Evolutionary conservation across 257 asterid genomes (phyloP).

Genomic region (Cruciata laevipes): DNA sequence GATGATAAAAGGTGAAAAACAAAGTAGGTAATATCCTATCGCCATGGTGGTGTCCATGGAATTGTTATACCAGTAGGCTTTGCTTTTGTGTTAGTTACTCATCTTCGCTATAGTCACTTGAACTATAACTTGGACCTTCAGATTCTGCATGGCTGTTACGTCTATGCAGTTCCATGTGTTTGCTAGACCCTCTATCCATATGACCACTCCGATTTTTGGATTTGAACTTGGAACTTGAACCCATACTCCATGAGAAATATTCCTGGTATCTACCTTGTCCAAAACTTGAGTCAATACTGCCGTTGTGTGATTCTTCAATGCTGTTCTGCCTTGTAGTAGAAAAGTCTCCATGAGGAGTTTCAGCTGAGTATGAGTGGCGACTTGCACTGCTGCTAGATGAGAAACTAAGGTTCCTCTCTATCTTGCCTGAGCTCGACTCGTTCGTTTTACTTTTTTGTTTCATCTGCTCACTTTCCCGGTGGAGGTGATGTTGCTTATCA

Average conservation of each 20-base stretch:
- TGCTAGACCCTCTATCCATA: slow-evolving; percentile 11
- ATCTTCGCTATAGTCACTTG: slow-evolving; percentile 7
- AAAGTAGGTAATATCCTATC: slow-evolving; percentile 3
- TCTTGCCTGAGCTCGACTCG: slow-evolving; percentile 8
- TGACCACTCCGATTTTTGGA: slow-evolving; percentile 11
- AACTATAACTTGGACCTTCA: slow-evolving; percentile 15
- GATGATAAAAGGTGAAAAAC: slow-evolving; percentile 1
- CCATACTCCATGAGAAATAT: slow-evolving; percentile 19
- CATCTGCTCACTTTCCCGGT: slow-evolving; percentile 1
- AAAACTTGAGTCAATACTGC: slow-evolving; percentile 10
- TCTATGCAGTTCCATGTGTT: background rate
- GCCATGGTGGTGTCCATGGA: slow-evolving; percentile 1
- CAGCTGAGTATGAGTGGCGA: background rate
- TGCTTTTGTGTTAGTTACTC: slow-evolving; percentile 9
- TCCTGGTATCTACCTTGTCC: slow-evolving; percentile 12
- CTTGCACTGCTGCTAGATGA: slow-evolving; percentile 13
- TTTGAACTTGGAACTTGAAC: slow-evolving; percentile 12
- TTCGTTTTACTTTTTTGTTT: slow-evolving; percentile 4
- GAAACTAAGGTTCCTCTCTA: slow-evolving; percentile 11
- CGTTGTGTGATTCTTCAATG: slow-evolving; percentile 14
- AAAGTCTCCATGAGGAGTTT: slow-evolving; percentile 2
- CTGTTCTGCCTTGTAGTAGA: slow-evolving; percentile 12
- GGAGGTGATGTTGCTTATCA: background rate
- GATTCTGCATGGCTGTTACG: slow-evolving; percentile 14
- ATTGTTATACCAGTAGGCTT: slow-evolving; percentile 4